A percentile compares a stretch with the other conserved stretches of the same genome.
Conservation (phyloP, 176 grass and related monocot genomes). For the Miscanthus lutarioriparius region DNA sequence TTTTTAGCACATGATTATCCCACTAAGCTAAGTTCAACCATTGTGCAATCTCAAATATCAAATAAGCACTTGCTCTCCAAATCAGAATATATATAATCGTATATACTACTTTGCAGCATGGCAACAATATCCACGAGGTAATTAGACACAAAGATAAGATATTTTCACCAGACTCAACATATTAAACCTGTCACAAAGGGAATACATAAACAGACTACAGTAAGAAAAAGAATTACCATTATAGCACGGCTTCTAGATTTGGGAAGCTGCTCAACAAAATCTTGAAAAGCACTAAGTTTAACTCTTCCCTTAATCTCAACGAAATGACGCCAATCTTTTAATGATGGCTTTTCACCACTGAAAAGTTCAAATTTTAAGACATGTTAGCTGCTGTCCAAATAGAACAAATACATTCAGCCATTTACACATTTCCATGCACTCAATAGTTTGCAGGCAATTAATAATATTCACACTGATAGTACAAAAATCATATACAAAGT, state of each 20-base stretch:
- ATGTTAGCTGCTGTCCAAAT: constrained; percentile 35
- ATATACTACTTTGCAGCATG: background rate
- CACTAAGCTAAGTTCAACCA: background rate
- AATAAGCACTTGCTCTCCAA: background rate
- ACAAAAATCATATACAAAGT: background rate
- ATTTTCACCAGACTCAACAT: background rate
- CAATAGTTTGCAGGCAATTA: constrained; percentile 13
- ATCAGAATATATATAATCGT: background rate
- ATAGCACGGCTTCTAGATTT: constrained; percentile 87
- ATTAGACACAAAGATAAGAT: background rate
- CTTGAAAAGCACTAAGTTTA: constrained; percentile 88
- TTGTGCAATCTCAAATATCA: background rate
- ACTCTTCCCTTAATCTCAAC: constrained; percentile 99
- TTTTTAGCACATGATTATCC: background rate
- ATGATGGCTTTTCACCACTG: constrained; percentile 92
- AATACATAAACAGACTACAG: constrained; percentile 7
- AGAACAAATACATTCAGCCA: background rate
- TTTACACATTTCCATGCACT: background rate
- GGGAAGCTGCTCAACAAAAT: constrained; percentile 86
- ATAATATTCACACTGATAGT: background rate
- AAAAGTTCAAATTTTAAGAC: constrained; percentile 30
- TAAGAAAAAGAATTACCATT: constrained; percentile 70
- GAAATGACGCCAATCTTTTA: constrained; percentile 87
- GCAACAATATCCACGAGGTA: background rate
- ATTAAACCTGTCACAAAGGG: background rate